A percentile compares a stretch with the other conserved stretches of the same genome.
phyloP scores from a whole-genome alignment of 2,329 filamentous ascomycete genomes.

The Fusarium nygamai region DNA sequence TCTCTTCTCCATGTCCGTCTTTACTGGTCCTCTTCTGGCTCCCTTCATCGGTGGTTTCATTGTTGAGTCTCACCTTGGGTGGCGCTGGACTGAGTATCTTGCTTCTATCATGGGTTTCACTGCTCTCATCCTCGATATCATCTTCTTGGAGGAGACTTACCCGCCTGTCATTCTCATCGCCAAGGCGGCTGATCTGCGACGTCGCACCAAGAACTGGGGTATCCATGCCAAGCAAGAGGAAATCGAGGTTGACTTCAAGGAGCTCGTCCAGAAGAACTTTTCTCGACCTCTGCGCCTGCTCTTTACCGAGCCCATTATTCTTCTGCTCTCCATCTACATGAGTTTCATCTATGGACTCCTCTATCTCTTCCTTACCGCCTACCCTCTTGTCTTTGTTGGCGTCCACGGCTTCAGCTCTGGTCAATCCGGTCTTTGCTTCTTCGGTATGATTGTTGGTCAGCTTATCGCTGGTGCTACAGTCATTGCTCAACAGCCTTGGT shows the following conservation, averaged over 20 bases:
- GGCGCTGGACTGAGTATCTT: constrained; percentile 79
- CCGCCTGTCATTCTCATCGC: constrained; percentile 71
- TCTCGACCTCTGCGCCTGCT: constrained; percentile 73
- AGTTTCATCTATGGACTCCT: constrained; percentile 81
- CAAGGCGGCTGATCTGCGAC: constrained; percentile 70
- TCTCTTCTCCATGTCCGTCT: constrained; percentile 62
- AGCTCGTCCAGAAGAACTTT: constrained; percentile 74
- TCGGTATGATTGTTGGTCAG: constrained; percentile 83
- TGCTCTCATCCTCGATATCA: constrained; percentile 66
- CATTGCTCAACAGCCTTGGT: constrained; percentile 70
- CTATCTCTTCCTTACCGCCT: constrained; percentile 87
- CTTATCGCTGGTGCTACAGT: constrained; percentile 73
- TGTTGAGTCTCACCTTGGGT: constrained; percentile 68
- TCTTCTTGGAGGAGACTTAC: constrained; percentile 76
- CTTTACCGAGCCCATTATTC: constrained; percentile 75
- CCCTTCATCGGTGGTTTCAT: constrained; percentile 78
- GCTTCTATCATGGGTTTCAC: constrained; percentile 70
- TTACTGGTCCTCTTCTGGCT: constrained; percentile 72
- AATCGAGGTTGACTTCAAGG: constrained; percentile 72
- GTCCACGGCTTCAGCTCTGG: constrained; percentile 77
- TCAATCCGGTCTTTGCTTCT: constrained; percentile 80
- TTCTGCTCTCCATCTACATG: constrained; percentile 75
- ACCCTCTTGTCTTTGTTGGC: constrained; percentile 80
- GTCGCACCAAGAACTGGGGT: constrained; percentile 74
- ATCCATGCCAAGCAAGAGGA: constrained; percentile 78